Base-by-base conservation (phyloP, 495 filamentous ascomycete genomes). In the Aspergillus ellipticus region DNA sequence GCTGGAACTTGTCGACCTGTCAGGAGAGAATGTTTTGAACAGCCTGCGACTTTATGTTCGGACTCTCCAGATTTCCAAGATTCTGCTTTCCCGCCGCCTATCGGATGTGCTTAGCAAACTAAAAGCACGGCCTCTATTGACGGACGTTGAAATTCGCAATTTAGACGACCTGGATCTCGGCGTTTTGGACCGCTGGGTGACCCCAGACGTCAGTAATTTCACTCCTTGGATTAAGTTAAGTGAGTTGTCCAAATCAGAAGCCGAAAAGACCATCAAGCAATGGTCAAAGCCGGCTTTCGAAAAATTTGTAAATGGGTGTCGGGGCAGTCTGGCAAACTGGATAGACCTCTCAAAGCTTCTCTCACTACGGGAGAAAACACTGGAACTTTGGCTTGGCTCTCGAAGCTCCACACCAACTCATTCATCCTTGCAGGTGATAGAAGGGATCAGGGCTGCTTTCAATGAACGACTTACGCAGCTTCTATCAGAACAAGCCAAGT, bases 141-240 rank as follows among this genome's bases (percentile, higher is more conserved):
- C 83, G 9, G 87, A 94, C 60, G 73, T 79, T 8, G 82, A 87
- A 11, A 69, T 97, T 11, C 75, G 75, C 28, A 71, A 64, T 0
- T 57, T 94, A 19, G 81, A 87, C 46, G 89, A 88, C 4, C 73
- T 97, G 8, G 81, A 89, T 33, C 71, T 98, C n/a, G 92, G 95
- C 61, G 67, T 94, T 31, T 84, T 93, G 59, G 85, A 84, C 50
- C 79, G 82, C 37, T 97, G 90, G 89, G 85, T 95, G 35, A 81
- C 89, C 6, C 84, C 90, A 11, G 90, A 96, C 49, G 87, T 97
- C 28, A 81, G 80, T 28, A 89, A 87, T 49, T 97, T 95, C 69
- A 95, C 85, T 0, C 95, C 94, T 0, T 96, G 90, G 75, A 88
- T 96, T 46, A 85, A 90, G 28, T 82, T 95, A 58, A 91, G 92